These are phyloP conservation scores for Diaporthe citriasiana DNA, from an alignment of 2,329 filamentous ascomycete genomes.

Conservation along the genomic window DNA sequence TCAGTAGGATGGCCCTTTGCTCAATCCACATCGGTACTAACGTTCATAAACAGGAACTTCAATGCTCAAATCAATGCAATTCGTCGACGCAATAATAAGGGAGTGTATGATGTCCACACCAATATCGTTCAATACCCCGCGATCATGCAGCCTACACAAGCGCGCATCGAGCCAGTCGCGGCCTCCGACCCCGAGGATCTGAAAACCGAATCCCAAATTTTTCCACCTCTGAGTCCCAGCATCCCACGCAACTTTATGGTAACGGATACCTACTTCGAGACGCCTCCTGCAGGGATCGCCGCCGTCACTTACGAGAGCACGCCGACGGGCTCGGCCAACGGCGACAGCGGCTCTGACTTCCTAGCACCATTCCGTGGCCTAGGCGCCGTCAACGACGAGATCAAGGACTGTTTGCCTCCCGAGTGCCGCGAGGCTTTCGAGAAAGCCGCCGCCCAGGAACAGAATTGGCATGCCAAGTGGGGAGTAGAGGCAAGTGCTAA, in stretches of 20 bases:
- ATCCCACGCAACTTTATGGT: conserved; percentile 70
- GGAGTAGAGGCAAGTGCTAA: conserved; percentile 73
- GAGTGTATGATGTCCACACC: conserved; percentile 94
- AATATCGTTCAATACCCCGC: conserved; percentile 91
- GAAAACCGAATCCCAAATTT: conserved; percentile 53
- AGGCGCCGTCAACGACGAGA: conserved; percentile 73
- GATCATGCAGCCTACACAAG: conserved; percentile 90
- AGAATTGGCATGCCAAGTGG: conserved; percentile 82
- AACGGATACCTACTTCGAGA: conserved; percentile 68
- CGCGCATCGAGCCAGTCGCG: conserved; percentile 81
- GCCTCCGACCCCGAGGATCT: conserved; percentile 54
- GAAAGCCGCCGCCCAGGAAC: conserved; percentile 74
- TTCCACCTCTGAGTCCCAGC: conserved; percentile 63
- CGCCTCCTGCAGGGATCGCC: conserved; percentile 62
- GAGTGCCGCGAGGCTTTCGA: conserved; percentile 83
- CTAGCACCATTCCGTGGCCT: conserved; percentile 72
- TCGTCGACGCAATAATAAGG: conserved; percentile 78
- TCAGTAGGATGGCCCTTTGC: conserved; percentile 59
- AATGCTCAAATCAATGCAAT: conserved; percentile 80
- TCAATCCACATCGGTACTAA: conserved; percentile 35
- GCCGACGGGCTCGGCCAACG: conserved; percentile 53
- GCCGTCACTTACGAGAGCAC: conserved; percentile 60
- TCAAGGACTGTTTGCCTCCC: conserved; percentile 74
- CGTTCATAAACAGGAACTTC: conserved; percentile 74
- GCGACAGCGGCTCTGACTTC: conserved; percentile 58